Conservation (phyloP, 2,329 filamentous ascomycete genomes). For the Aureobasidium lini region DNA sequence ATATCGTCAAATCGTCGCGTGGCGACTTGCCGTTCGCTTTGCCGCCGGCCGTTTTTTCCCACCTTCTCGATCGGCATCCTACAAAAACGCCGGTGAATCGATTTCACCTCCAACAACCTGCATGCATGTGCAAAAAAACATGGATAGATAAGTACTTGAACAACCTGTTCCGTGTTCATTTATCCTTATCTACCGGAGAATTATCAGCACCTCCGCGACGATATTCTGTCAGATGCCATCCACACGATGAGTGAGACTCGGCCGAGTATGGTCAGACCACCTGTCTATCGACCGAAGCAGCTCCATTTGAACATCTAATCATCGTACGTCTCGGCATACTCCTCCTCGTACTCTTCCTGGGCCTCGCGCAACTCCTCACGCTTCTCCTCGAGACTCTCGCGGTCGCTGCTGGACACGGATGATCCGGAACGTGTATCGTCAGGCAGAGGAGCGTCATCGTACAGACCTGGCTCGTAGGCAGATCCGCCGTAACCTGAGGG, state of each 20-base stretch:
- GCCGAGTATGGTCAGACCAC: not conserved
- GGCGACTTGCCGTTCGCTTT: not conserved
- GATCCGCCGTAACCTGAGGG: constrained; percentile 6
- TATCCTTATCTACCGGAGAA: not conserved
- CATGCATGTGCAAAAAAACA: not conserved
- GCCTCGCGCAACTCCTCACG: constrained; percentile 36
- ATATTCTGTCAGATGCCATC: not conserved
- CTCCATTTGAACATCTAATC: constrained; percentile 11
- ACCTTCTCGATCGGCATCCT: not conserved
- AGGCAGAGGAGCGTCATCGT: constrained; percentile 12
- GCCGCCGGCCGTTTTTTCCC: not conserved
- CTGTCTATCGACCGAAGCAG: not conserved
- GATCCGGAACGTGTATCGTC: constrained; percentile 11
- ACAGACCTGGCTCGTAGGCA: constrained; percentile 13
- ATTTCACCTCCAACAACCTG: not conserved
- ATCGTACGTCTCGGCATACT: constrained; percentile 39
- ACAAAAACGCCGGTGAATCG: not conserved
- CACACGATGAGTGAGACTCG: not conserved
- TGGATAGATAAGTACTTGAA: not conserved
- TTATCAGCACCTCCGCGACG: not conserved
- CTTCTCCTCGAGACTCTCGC: constrained; percentile 41
- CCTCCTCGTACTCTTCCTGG: constrained; percentile 45
- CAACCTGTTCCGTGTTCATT: not conserved
- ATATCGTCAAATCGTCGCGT: not conserved
- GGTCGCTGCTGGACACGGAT: constrained; percentile 37